Conservation (phyloP, 345 rosid species). For the Firmiana major region DNA sequence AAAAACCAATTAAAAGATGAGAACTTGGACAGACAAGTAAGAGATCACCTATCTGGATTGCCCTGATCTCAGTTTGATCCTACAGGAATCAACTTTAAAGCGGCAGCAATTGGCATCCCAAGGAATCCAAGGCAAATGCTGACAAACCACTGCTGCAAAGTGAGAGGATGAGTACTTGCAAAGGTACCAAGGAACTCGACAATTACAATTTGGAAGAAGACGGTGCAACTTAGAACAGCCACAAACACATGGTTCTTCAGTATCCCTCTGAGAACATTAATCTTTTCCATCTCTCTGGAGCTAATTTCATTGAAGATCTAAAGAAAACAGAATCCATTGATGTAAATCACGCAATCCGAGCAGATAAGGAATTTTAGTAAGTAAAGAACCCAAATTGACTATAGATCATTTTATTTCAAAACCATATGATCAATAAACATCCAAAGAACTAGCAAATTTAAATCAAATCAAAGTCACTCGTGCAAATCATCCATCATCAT, state of each 20-base stretch:
- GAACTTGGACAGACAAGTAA: background rate
- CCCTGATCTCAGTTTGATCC: slow-evolving; percentile 33
- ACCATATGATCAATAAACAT: background rate
- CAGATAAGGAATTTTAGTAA: slow-evolving; percentile 6
- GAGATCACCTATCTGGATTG: background rate
- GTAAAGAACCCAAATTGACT: background rate
- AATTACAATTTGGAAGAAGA: slow-evolving; percentile 63
- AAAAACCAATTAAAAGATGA: background rate
- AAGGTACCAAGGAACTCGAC: slow-evolving; percentile 61
- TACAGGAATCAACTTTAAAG: slow-evolving; percentile 67
- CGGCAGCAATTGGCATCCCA: slow-evolving; percentile 91
- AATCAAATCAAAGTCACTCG: no score
- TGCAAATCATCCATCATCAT: no score
- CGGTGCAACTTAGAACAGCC: slow-evolving; percentile 49
- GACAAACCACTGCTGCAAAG: slow-evolving; percentile 66
- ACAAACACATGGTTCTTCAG: slow-evolving; percentile 59
- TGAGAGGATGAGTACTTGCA: slow-evolving; percentile 73
- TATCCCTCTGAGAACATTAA: slow-evolving; percentile 65
- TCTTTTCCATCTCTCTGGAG: slow-evolving; percentile 75
- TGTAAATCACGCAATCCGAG: slow-evolving; percentile 7
- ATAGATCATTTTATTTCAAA: background rate
- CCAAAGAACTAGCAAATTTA: background rate
- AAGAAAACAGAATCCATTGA: background rate
- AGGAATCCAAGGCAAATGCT: slow-evolving; percentile 76
- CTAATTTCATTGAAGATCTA: slow-evolving; percentile 77